Evolutionary conservation across 129 eudicot genomes (phyloP).

Genomic region (Gnaphalium uliginosum): DNA sequence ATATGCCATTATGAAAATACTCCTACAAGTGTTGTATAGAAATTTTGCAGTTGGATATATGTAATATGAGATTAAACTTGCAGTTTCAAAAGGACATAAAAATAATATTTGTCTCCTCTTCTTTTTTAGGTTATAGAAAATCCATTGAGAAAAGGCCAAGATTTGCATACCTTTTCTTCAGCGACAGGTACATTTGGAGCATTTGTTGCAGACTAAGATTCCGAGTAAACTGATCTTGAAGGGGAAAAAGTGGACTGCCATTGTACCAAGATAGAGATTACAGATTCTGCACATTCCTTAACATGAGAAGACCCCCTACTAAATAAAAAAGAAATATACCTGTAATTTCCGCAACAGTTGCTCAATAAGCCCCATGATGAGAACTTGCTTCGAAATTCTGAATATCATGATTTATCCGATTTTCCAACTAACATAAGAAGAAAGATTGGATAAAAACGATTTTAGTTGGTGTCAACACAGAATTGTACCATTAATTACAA

Average conservation of each 20-base stretch:
- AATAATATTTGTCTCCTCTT: not conserved
- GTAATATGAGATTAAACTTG: constrained; percentile 10
- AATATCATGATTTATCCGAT: constrained; percentile 36
- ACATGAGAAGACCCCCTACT: not conserved
- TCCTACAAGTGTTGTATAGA: constrained; percentile 38
- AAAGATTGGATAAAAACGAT: no score
- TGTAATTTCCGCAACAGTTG: constrained; percentile 28
- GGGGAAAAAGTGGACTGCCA: constrained; percentile 41
- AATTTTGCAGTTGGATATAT: constrained; percentile 28
- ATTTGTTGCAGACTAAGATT: constrained; percentile 34
- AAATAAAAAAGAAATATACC: constrained; percentile 20
- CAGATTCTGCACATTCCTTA: constrained; percentile 8
- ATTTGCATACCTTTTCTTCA: constrained; percentile 42
- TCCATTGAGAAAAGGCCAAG: not conserved
- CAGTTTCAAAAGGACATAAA: constrained; percentile 15
- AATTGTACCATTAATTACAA: no score
- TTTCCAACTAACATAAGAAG: constrained; percentile 13
- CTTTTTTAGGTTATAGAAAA: not conserved
- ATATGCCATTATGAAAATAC: constrained; percentile 49
- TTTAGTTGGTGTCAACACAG: no score
- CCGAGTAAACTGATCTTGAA: constrained; percentile 34
- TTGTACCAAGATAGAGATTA: not conserved
- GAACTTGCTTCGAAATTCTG: constrained; percentile 31
- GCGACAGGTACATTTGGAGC: constrained; percentile 20
- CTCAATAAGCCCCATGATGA: constrained; percentile 30